These are phyloP conservation scores for Cladobotryum protrusum DNA, from an alignment of 2,329 filamentous ascomycete genomes.

Conservation along the genomic window DNA sequence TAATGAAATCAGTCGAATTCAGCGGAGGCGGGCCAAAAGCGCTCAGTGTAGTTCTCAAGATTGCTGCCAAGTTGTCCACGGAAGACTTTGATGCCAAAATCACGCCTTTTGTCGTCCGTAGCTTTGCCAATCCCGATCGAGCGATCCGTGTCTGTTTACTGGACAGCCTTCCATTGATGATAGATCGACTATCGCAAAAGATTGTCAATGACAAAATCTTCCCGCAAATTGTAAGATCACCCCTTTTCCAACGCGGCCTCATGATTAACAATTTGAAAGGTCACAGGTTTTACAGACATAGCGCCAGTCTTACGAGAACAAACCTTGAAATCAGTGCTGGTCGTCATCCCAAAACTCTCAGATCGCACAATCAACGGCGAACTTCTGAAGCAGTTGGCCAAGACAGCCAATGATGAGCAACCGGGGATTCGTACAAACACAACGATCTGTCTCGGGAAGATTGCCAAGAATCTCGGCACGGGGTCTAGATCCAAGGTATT, in stretches of 20 bases:
- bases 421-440: slow-evolving; percentile 97
- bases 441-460: slow-evolving; percentile 94
- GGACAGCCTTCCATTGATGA: slow-evolving; percentile 84
- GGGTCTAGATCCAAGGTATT: slow-evolving; percentile 82
- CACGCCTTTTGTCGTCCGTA: slow-evolving; percentile 75
- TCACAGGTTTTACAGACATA: slow-evolving; percentile 89
- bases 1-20: slow-evolving; percentile 98
- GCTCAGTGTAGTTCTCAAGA: slow-evolving; percentile 82
- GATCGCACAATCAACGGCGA: slow-evolving; percentile 93
- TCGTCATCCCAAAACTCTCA: slow-evolving; percentile 80
- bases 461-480: slow-evolving; percentile 78
- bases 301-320: slow-evolving; percentile 91
- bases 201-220: slow-evolving; percentile 95
- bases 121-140: slow-evolving; percentile 87
- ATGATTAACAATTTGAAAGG: slow-evolving; percentile 40
- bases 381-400: slow-evolving; percentile 81
- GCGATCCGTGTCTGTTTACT: slow-evolving; percentile 86
- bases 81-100: slow-evolving; percentile 86
- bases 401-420: slow-evolving; percentile 95
- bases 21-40: slow-evolving; percentile 92
- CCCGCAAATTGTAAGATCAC: slow-evolving; percentile 65
- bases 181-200: slow-evolving; percentile 81
- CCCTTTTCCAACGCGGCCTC: not conserved
- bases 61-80: slow-evolving; percentile 75
- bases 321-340: slow-evolving; percentile 88